Percentiles rank a stretch among this genome's conserved stretches.
phyloP scores from a whole-genome alignment of 1,139 yeast species.

The Debaryomyces sp. region DNA sequence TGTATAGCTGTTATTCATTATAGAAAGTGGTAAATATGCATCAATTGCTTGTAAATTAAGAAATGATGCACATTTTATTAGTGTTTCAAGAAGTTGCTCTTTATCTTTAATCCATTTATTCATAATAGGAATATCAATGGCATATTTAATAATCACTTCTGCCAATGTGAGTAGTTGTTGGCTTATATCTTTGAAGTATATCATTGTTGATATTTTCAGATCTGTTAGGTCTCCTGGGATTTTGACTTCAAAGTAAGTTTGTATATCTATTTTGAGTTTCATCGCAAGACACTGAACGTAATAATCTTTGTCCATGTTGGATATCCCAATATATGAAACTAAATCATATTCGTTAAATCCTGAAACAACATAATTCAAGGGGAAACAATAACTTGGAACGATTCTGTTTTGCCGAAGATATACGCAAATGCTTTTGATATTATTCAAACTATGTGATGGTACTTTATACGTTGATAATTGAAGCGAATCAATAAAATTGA shows the following conservation, averaged over 20 bases:
- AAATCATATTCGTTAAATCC: slow-evolving; percentile 2
- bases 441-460: background rate
- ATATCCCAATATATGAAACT: background rate
- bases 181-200: slow-evolving; percentile 5
- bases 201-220: slow-evolving; percentile 9
- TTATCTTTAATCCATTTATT: slow-evolving; percentile 4
- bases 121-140: background rate
- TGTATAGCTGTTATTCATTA: background rate
- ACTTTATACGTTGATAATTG: background rate
- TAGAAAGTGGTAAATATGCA: slow-evolving; percentile 6
- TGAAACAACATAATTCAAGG: slow-evolving; percentile 15
- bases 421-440: slow-evolving; percentile 2
- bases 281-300: slow-evolving; percentile 6
- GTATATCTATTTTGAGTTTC: slow-evolving; percentile 8
- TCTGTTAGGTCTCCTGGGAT: slow-evolving; percentile 18
- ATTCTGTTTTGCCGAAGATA: slow-evolving; percentile 12
- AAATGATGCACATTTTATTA: slow-evolving; percentile 10
- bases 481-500: background rate
- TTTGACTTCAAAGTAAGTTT: slow-evolving; percentile 15
- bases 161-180: slow-evolving; percentile 7
- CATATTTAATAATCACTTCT: slow-evolving; percentile 1
- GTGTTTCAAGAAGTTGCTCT: background rate
- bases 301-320: background rate
- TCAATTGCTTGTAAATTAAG: slow-evolving; percentile 14
- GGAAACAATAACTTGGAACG: slow-evolving; percentile 21